Evolutionary conservation across 2,329 filamentous ascomycete genomes (phyloP), one percentile per base, ranked within the genome.

Genomic region (Xylaria sp.): DNA sequence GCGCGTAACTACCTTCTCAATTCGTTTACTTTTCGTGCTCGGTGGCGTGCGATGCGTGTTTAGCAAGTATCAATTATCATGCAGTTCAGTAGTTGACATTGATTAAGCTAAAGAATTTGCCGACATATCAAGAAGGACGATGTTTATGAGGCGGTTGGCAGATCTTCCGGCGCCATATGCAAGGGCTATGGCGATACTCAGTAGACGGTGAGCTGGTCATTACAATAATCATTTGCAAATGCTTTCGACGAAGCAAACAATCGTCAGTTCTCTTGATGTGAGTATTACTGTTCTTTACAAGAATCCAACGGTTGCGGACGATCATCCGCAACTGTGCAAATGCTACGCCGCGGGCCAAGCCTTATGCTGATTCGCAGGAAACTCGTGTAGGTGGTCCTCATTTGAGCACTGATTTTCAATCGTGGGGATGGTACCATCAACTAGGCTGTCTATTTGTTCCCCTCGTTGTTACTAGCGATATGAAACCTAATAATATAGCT

Each of bases 281-380:
- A 50, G 31, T 25, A 62, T 66, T 69, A 69, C 67, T 69, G 46
- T 69, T 63, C 63, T 58, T 54, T 18, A 25, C 31, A 9, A 25
- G 13, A 44, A 31, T 34, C 20, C 28, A 28, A 31, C 46, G 18
- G 20, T 3, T 60, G 39, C 39, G 25, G 44, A 44, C 13, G 39
- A 25, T 34, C 8, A 15, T 48, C 9, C n/a, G 9, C 25, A 13
- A 61, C 10, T 20, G 37, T 41, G 41, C 41, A 57, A 20, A 13
- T n/a, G n/a, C 41, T 51, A 52, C 23, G 25, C 20, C 39, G 46
- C 8, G 20, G 37, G 34, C 34, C 46, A 28, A 20, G n/a, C 9
- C 31, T 6, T 46, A 10, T 54, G 20, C 13, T 52, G 44, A 58
- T 66, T 66, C 20, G 62, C n/a, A 46, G 44, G 15, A 48, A n/a